Base-by-base conservation (phyloP, 2,329 filamentous ascomycete genomes). In the Blumeria graminis region DNA sequence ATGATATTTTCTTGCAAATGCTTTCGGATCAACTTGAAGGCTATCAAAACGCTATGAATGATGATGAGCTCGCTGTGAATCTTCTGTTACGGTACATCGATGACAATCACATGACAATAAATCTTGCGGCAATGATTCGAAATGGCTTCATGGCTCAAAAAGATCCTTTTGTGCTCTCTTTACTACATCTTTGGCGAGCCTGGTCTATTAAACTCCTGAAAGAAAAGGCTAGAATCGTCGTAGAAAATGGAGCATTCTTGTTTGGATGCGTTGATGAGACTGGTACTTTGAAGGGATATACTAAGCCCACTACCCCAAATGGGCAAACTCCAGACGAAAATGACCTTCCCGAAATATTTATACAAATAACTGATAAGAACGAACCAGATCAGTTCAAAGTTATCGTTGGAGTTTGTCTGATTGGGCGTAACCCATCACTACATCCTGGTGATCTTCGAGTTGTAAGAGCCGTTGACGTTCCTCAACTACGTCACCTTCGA, bases 381-480 rank as follows among this genome's bases (percentile, higher is more conserved):
- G 70, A 74, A 8, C 71, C 73, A 36, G 71, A 73, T 22, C 57
- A 57, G 6, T 82, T 83, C 62, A 75, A 72, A 55, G 71, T 90
- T 0, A 76, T 95, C 28, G 73, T 80, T 59, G 89, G 88, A 0
- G 65, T 86, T 3, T 96, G 92, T 63, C 72, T 94, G 6, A 74
- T 98, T 0, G 89, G 88, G 1, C 81, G 92, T 32, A 98, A 98
- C 62, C 92, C 92, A 0, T 95, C 90, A 0, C 74, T 98, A 6
- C 90, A 98, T 63, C 85, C 89, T 0, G 92, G 92, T 4, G 92
- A 98, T 64, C 78, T 96, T 50, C 82, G 92, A 22, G 78, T 95
- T 0, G 90, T 96, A 1, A 76, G 80, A 59, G 92, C 92, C 2
- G 81, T 96, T 3, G 76, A 96, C 62, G 74, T 80, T 1, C 77